Conservation (phyloP, 768 basidiomycete species). For the Dictyophora rubrovolvata region DNA sequence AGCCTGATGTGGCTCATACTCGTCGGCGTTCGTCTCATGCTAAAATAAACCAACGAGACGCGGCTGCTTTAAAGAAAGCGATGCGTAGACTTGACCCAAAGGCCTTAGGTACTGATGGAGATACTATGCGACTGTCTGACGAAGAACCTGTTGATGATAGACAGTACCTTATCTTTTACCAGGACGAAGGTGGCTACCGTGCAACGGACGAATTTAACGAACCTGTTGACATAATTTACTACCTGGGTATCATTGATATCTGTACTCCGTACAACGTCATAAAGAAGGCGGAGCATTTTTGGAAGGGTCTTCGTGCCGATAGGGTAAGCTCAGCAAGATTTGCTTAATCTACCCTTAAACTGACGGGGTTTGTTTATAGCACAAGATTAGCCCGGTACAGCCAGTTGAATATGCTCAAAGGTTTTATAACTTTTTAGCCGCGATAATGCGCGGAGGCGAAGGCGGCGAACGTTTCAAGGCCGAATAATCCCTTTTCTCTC, state of each 20-base stretch:
- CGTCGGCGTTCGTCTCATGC: constrained; percentile 51
- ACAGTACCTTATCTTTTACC: constrained; percentile 82
- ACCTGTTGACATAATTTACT: constrained; percentile 71
- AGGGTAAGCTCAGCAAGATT: constrained; percentile 46
- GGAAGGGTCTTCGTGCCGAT: constrained; percentile 85
- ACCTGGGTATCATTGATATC: constrained; percentile 95
- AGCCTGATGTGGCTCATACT: constrained; percentile 64
- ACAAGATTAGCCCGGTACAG: constrained; percentile 90
- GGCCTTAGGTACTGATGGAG: constrained; percentile 38
- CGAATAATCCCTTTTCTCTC: constrained; percentile 19
- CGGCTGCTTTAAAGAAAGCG: constrained; percentile 74
- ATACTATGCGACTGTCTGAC: constrained; percentile 47
- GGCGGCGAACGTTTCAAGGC: constrained; percentile 45
- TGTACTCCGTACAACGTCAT: constrained; percentile 72
- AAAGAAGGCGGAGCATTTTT: constrained; percentile 83
- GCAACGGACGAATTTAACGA: constrained; percentile 84
- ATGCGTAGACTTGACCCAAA: constrained; percentile 78
- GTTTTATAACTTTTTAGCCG: constrained; percentile 81
- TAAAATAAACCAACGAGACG: constrained; percentile 59
- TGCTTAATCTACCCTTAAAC: not conserved
- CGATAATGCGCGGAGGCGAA: constrained; percentile 73
- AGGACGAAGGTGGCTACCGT: constrained; percentile 88
- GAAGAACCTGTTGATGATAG: constrained; percentile 53
- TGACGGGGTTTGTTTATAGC: constrained; percentile 34
- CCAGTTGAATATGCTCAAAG: constrained; percentile 81